phyloP scores from a whole-genome alignment of 1,139 yeast species.

The Blastobotrys petasosporus region DNA sequence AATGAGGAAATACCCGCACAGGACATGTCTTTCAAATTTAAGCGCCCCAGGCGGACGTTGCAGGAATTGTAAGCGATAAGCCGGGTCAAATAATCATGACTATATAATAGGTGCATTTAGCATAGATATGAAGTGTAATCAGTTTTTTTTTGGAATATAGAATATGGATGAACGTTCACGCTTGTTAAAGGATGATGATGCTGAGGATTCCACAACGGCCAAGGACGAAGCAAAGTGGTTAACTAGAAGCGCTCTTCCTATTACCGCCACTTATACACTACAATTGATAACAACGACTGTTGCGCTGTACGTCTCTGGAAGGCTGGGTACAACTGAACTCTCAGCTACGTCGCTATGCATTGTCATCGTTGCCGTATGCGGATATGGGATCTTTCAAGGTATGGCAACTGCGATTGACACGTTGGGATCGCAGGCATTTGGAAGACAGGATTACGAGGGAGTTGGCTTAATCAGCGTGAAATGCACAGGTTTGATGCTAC shows the following conservation, averaged over 20 bases:
- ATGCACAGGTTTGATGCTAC: conserved; percentile 47
- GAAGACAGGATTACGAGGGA: conserved; percentile 45
- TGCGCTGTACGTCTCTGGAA: conserved; percentile 76
- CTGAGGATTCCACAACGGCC: conserved; percentile 1
- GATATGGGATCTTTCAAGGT: conserved; percentile 78
- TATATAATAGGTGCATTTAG: too few relatives aligned
- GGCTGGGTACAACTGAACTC: conserved; percentile 67
- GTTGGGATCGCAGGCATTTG: conserved; percentile 61
- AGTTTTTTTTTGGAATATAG: too few relatives aligned
- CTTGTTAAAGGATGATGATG: background rate
- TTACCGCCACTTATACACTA: conserved; percentile 55
- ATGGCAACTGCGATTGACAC: conserved; percentile 84
- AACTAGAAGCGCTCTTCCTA: conserved; percentile 19
- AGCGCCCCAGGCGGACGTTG: too few relatives aligned
- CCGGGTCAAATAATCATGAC: too few relatives aligned
- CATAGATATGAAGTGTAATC: too few relatives aligned
- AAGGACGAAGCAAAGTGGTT: conserved; percentile 12
- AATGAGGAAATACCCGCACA: too few relatives aligned
- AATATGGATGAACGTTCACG: conserved; percentile 4
- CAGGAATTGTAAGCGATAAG: too few relatives aligned
- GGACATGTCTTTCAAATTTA: too few relatives aligned
- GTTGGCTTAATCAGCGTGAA: conserved; percentile 57
- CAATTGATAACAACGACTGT: conserved; percentile 81
- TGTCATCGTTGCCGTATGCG: conserved; percentile 79
- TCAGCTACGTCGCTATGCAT: conserved; percentile 80